Base-by-base conservation (phyloP, 352 stramenopile species). In the Globisporangium viniferum region DNA sequence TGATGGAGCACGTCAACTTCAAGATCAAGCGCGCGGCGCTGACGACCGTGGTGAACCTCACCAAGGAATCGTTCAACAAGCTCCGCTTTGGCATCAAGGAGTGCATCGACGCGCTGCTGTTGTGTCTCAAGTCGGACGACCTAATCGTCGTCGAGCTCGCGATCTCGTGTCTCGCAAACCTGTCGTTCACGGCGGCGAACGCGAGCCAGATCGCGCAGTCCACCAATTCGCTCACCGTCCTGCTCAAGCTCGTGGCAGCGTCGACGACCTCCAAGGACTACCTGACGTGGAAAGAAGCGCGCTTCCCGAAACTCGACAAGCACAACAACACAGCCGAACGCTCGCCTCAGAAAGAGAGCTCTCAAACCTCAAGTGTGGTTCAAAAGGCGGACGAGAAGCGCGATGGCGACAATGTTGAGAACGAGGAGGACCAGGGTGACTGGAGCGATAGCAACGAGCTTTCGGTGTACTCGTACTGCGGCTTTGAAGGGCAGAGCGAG, bases 61-160 rank as follows among this genome's bases (percentile, higher is more conserved):
- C 84, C 4, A 88, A 86, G 18, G 84, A 92, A 62, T 90, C 86
- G 0, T 92, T 92, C 59, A 92, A 92, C 70, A 92, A 92, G 64
- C 68, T 89, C 5, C 82, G 82, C 10, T 94, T 92, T 31, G 84
- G 84, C 0, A 73, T 89, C 8, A 68, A 70, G 9, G 79, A 87
- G 49, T 89, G 84, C 48, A 66, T 92, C 12, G 71, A 80, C 33
- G 81, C 81, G 7, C 68, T 94, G 31, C 59, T 92, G 18, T 39
- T 31, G 8, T 84, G 78, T 24, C 49, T 94, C 2, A 62, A 81
- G 53, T 82, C 75, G 0, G 77, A 91, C 33, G 86, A 94, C 61
- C 69, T 93, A 53, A 59, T 83, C 10, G 76, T 90, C 44, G 76
- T 93, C 24, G 83, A 94, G 60, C 61, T 92, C 20, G 81, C 80